Conservation (phyloP, 2,329 filamentous ascomycete species). For the Tolypocladium sp. region DNA sequence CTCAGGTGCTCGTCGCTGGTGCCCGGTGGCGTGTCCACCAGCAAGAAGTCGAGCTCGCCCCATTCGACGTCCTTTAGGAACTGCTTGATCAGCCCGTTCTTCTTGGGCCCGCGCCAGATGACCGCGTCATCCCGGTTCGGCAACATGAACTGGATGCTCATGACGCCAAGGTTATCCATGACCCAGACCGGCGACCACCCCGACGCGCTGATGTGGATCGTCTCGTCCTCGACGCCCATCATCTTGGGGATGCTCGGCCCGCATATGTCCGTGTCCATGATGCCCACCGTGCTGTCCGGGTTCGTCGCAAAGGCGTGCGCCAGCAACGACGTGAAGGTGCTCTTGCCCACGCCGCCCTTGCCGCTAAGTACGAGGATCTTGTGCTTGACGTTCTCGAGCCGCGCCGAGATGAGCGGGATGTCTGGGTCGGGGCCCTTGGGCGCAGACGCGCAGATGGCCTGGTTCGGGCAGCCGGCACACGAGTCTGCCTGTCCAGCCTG, state of each 20-base stretch:
- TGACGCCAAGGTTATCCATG: slow-evolving; percentile 84
- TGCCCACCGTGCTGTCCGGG: slow-evolving; percentile 68
- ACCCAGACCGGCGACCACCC: slow-evolving; percentile 98
- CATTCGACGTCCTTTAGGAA: slow-evolving; percentile 97
- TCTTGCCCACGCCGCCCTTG: slow-evolving; percentile 95
- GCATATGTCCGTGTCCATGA: slow-evolving; percentile 98
- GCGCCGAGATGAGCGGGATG: slow-evolving; percentile 76
- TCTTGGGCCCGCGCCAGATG: slow-evolving; percentile 97
- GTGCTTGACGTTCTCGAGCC: slow-evolving; percentile 73
- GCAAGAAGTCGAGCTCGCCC: slow-evolving; percentile 86
- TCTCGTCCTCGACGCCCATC: slow-evolving; percentile 94
- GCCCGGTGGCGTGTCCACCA: slow-evolving; percentile 92
- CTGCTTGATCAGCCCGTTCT: slow-evolving; percentile 96
- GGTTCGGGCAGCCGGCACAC: slow-evolving; percentile 92
- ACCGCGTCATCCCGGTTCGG: slow-evolving; percentile 89
- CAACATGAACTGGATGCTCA: slow-evolving; percentile 98
- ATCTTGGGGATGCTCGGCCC: slow-evolving; percentile 96
- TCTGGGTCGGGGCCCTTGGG: slow-evolving; percentile 95
- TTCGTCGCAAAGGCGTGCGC: slow-evolving; percentile 83
- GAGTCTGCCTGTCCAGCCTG: slow-evolving; percentile 65
- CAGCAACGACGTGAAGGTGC: slow-evolving; percentile 82
- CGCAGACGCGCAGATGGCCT: slow-evolving; percentile 85
- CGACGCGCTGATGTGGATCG: slow-evolving; percentile 78
- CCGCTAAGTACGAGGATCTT: slow-evolving; percentile 90
- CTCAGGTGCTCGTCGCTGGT: slow-evolving; percentile 93